A percentile compares a stretch with the other conserved stretches of the same genome.
Conservation (phyloP, 352 stramenopile genomes). For the Phytopythium cucurbitacearum region DNA sequence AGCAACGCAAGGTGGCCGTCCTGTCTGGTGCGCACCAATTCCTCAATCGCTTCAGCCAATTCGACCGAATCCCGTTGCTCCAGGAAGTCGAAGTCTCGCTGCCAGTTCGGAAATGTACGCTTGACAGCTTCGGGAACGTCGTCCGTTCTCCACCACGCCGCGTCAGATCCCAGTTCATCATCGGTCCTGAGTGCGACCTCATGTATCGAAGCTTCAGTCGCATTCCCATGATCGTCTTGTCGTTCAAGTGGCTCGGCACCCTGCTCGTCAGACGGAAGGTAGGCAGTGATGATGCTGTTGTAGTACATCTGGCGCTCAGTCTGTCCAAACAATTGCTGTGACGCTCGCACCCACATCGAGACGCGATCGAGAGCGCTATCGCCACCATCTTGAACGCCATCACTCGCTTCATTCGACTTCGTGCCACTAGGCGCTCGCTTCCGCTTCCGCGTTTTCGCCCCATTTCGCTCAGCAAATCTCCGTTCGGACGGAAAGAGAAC, state of each 20-base stretch:
- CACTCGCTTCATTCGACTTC: slow-evolving; percentile 1
- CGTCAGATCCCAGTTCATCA: slow-evolving; percentile 8
- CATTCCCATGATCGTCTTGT: slow-evolving; percentile 5
- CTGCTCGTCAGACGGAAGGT: slow-evolving; percentile 9
- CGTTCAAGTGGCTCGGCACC: slow-evolving; percentile 1
- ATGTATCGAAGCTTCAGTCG: neutral
- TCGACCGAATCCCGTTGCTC: slow-evolving; percentile 22
- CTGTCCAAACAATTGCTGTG: slow-evolving; percentile 24
- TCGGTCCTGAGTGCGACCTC: too few species aligned
- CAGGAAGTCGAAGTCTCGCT: slow-evolving; percentile 41
- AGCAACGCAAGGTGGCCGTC: slow-evolving; percentile 1
- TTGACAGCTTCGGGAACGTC: slow-evolving; percentile 33
- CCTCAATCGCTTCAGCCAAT: slow-evolving; percentile 8
- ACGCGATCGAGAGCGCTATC: slow-evolving; percentile 12
- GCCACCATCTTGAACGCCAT: slow-evolving; percentile 12
- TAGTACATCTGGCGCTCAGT: slow-evolving; percentile 24
- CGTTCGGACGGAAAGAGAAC: slow-evolving; percentile 22
- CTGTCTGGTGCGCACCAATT: neutral
- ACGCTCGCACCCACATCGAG: slow-evolving; percentile 32
- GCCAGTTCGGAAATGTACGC: slow-evolving; percentile 43
- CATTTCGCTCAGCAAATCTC: neutral
- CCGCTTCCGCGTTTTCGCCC: slow-evolving; percentile 9
- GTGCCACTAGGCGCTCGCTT: slow-evolving; percentile 10
- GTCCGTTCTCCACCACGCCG: neutral
- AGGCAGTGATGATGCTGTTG: slow-evolving; percentile 22